Evolutionary conservation across 192 early-diverging fungal genomes (phyloP).

Genomic region (Rhizophagus clarus): DNA sequence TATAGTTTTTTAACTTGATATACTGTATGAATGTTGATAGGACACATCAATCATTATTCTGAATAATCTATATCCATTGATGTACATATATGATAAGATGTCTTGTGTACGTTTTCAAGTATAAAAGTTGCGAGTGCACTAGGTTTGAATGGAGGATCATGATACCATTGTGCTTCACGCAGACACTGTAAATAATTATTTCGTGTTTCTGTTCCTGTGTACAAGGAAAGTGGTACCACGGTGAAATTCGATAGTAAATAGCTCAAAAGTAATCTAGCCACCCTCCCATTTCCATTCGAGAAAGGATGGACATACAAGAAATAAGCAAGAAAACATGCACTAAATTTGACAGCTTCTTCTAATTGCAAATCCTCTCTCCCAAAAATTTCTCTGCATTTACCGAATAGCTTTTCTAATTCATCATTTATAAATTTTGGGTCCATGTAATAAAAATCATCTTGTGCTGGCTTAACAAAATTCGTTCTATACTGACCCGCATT

Average conservation of each 20-base stretch:
- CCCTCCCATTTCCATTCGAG: conserved; percentile 27
- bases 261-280: conserved; percentile 25
- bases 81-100: conserved; percentile 22
- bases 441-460: conserved; percentile 18
- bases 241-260: conserved; percentile 26
- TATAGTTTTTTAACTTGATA: too few relatives aligned
- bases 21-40: too few relatives aligned
- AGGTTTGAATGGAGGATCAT: neutral
- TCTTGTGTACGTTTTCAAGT: conserved; percentile 23
- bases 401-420: conserved; percentile 11
- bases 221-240: conserved; percentile 26
- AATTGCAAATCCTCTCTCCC: conserved; percentile 16
- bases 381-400: conserved; percentile 25
- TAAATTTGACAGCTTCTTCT: conserved; percentile 24
- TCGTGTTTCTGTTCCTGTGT: conserved; percentile 22
- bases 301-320: conserved; percentile 27
- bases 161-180: conserved; percentile 24
- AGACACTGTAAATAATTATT: conserved; percentile 26
- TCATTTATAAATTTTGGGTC: conserved; percentile 9
- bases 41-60: neutral
- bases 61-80: conserved; percentile 19
- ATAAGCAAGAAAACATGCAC: conserved; percentile 27
- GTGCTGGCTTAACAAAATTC: conserved; percentile 4
- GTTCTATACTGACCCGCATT: conserved; percentile 28
- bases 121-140: conserved; percentile 23